These are phyloP conservation scores for Melampsora americana DNA, from an alignment of 1,284 basidiomycete species.

Conservation along the genomic window DNA sequence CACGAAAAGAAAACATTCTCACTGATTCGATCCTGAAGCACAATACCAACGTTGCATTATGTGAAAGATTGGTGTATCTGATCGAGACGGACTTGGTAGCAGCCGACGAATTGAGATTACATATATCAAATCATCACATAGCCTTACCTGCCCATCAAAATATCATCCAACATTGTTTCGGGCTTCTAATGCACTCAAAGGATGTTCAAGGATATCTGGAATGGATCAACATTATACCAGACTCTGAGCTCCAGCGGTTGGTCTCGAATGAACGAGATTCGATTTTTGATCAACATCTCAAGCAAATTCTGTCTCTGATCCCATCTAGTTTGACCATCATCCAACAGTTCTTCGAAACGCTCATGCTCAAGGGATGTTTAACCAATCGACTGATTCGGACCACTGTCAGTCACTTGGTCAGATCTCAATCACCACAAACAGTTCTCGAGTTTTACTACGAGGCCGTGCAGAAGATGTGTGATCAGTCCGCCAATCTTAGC, in stretches of 20 bases:
- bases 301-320: constrained; percentile 21
- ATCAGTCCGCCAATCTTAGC: not conserved
- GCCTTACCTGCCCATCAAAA: constrained; percentile 25
- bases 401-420: constrained; percentile 30
- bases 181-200: constrained; percentile 14
- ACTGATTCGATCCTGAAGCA: constrained; percentile 14
- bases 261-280: not conserved
- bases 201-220: constrained; percentile 33
- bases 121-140: constrained; percentile 31
- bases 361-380: constrained; percentile 21
- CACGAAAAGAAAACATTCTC: not conserved
- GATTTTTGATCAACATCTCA: constrained; percentile 35
- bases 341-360: constrained; percentile 13
- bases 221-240: constrained; percentile 35
- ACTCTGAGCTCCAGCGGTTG: constrained; percentile 12
- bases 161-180: constrained; percentile 35
- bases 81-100: constrained; percentile 30
- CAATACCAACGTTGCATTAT: constrained; percentile 12
- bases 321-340: constrained; percentile 8
- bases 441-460: constrained; percentile 9
- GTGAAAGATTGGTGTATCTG: constrained; percentile 25
- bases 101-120: constrained; percentile 33
- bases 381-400: constrained; percentile 14
- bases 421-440: constrained; percentile 15
- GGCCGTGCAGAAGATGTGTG: constrained; percentile 3